Conservation (phyloP, 768 basidiomycete species). For the Pleurotus giganteus region DNA sequence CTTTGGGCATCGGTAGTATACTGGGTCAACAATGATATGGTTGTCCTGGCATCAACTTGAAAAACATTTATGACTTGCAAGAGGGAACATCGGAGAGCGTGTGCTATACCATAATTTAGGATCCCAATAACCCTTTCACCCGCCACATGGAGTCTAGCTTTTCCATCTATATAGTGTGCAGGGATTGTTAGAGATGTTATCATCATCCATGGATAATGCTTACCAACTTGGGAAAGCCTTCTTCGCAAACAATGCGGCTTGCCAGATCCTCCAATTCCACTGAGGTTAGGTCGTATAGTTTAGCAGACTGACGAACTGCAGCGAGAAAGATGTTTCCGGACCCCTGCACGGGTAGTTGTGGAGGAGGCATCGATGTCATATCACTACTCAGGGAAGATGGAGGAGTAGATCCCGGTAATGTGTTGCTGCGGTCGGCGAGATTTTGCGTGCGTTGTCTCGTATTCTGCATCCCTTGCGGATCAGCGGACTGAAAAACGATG, state of each 20-base stretch:
- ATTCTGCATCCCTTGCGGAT: too few relatives aligned
- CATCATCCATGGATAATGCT: neutral
- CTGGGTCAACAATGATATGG: too few relatives aligned
- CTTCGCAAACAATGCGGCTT: conserved; percentile 6
- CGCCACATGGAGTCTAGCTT: conserved; percentile 4
- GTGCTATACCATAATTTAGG: too few relatives aligned
- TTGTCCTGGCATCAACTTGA: too few relatives aligned
- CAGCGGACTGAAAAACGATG: too few relatives aligned
- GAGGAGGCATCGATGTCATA: neutral
- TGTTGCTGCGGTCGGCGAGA: neutral
- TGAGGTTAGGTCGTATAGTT: conserved; percentile 3
- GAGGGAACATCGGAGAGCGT: too few relatives aligned
- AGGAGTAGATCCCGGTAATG: neutral
- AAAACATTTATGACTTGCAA: too few relatives aligned
- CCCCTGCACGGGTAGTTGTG: neutral
- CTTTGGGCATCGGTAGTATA: too few relatives aligned
- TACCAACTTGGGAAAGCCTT: conserved; percentile 2
- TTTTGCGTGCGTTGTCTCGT: too few relatives aligned
- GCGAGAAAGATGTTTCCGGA: neutral
- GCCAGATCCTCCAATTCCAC: conserved; percentile 6
- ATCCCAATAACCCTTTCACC: neutral
- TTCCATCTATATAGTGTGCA: neutral
- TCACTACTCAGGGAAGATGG: neutral
- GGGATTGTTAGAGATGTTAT: neutral
- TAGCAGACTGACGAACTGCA: neutral